These are phyloP conservation scores for Arxiozyma slooffiae DNA, from an alignment of 1,139 yeast species.

Conservation along the genomic window DNA sequence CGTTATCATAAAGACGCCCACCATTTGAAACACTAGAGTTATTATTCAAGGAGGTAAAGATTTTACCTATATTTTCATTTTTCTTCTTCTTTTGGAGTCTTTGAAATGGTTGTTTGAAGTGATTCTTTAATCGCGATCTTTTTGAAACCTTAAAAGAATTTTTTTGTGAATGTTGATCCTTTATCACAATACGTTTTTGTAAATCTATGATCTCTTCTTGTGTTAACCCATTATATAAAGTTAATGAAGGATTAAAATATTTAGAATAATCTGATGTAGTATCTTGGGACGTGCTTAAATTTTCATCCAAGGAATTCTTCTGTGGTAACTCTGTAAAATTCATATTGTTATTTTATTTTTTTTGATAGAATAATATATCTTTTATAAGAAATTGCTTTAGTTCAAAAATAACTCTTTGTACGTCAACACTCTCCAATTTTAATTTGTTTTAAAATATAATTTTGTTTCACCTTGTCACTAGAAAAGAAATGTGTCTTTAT, in stretches of 20 bases:
- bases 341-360: not conserved
- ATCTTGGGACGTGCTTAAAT: not conserved
- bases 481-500: not conserved
- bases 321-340: not conserved
- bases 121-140: constrained; percentile 1
- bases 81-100: not conserved
- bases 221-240: not conserved
- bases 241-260: not conserved
- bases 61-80: not conserved
- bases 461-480: not conserved
- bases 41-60: not conserved
- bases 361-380: too few species aligned
- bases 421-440: too few species aligned
- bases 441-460: too few species aligned
- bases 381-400: too few species aligned
- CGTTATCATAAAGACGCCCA: not conserved
- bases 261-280: not conserved
- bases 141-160: not conserved
- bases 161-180: not conserved
- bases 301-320: not conserved
- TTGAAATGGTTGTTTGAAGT: not conserved
- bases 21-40: not conserved
- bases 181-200: not conserved
- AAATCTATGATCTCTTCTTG: not conserved
- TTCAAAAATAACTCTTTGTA: too few species aligned